A percentile compares a stretch with the other conserved stretches of the same genome.
Conservation (phyloP, 148 eudicot genomes). For the Amaranthus palmeri region DNA sequence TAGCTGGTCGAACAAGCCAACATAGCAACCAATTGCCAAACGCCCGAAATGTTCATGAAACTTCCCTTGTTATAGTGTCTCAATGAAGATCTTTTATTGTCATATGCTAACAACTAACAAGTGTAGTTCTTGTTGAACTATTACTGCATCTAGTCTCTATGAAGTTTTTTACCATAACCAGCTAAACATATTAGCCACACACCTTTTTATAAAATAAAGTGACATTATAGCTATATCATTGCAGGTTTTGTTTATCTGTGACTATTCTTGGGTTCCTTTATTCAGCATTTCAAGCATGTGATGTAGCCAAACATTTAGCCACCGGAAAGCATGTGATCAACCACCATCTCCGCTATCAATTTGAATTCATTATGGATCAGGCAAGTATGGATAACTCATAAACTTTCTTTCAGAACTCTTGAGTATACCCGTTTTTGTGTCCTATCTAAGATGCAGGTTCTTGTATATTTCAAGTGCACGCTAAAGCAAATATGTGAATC, state of each 20-base stretch:
- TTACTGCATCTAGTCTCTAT: background rate
- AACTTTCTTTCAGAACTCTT: background rate
- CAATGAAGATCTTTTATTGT: too few relatives aligned
- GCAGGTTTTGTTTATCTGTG: slow-evolving; percentile 76
- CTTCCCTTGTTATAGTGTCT: too few relatives aligned
- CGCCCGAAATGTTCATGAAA: too few relatives aligned
- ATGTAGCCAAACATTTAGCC: slow-evolving; percentile 40
- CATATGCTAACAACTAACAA: too few relatives aligned
- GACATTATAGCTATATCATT: slow-evolving; percentile 14
- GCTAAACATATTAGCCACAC: background rate
- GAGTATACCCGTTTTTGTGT: background rate
- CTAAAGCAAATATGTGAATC: background rate
- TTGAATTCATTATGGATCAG: slow-evolving; percentile 84
- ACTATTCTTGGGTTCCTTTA: slow-evolving; percentile 68
- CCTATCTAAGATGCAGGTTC: background rate
- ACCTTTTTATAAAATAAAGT: background rate
- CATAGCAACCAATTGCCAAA: too few relatives aligned
- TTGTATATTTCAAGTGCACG: background rate
- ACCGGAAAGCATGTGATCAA: slow-evolving; percentile 52
- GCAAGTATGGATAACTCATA: slow-evolving; percentile 33
- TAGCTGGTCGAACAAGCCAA: too few relatives aligned
- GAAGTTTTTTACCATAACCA: background rate
- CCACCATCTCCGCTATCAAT: slow-evolving; percentile 54
- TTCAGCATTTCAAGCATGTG: slow-evolving; percentile 64
- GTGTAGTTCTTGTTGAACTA: background rate